phyloP scores from a whole-genome alignment of 2,329 filamentous ascomycete species.

The Talaromyces sp. region DNA sequence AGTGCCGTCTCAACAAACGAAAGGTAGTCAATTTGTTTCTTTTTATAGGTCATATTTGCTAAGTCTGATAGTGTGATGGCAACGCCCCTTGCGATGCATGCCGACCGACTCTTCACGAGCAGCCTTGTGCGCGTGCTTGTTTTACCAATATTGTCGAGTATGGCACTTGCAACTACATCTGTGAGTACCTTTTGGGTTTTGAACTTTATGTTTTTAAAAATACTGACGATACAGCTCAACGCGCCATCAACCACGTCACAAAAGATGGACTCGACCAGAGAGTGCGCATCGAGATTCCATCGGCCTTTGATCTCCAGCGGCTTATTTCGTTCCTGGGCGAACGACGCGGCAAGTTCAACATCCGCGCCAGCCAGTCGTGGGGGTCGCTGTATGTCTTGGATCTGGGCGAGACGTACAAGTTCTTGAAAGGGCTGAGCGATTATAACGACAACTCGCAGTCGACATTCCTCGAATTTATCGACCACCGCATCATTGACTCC shows the following conservation, averaged over 20 bases:
- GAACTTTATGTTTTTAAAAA: background rate
- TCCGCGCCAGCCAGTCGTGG: slow-evolving; percentile 38
- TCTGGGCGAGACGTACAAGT: slow-evolving; percentile 36
- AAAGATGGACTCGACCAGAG: slow-evolving; percentile 25
- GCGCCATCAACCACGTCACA: slow-evolving; percentile 38
- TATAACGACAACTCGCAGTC: slow-evolving; percentile 33
- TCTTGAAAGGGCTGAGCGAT: slow-evolving; percentile 32
- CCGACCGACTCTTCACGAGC: slow-evolving; percentile 35
- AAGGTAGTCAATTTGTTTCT: slow-evolving; percentile 24
- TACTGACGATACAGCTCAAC: slow-evolving; percentile 29
- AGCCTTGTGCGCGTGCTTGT: slow-evolving; percentile 39
- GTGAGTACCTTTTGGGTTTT: slow-evolving; percentile 24
- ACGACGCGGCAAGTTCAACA: slow-evolving; percentile 38
- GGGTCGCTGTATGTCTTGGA: slow-evolving; percentile 39
- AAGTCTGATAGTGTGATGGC: slow-evolving; percentile 33
- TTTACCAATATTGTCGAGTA: slow-evolving; percentile 41
- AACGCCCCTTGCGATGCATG: slow-evolving; percentile 38
- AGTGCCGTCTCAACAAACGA: slow-evolving; percentile 40
- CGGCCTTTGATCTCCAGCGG: slow-evolving; percentile 33
- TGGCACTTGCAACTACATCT: slow-evolving; percentile 43
- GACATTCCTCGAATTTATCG: slow-evolving; percentile 41
- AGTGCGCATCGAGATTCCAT: slow-evolving; percentile 37
- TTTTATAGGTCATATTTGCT: background rate
- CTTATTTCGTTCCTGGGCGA: slow-evolving; percentile 32
- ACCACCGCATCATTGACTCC: slow-evolving; percentile 38